phyloP scores from a whole-genome alignment of 108 stramenopile species.

The Cyclostephanos tholiformis region DNA sequence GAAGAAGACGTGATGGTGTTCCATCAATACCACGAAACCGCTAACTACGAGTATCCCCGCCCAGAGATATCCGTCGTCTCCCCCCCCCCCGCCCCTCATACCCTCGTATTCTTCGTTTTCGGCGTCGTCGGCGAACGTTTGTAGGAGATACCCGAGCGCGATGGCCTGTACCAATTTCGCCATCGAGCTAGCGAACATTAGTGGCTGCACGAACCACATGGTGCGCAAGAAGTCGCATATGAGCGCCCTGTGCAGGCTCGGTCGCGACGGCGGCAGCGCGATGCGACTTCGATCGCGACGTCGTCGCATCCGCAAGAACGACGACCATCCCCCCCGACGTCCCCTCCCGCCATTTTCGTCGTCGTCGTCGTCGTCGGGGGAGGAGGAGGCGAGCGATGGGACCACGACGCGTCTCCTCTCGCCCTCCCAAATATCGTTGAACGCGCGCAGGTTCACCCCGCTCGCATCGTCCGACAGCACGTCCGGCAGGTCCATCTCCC shows the following conservation, averaged over 20 bases:
- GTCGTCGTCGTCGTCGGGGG: too few species aligned
- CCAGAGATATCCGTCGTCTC: slow-evolving; percentile 58
- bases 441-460: slow-evolving; percentile 24
- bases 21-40: slow-evolving; percentile 62
- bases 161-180: slow-evolving; percentile 69
- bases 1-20: slow-evolving; percentile 60
- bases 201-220: slow-evolving; percentile 68
- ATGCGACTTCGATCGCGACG: too few species aligned
- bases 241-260: slow-evolving; percentile 60
- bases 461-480: slow-evolving; percentile 35
- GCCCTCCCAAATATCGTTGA: slow-evolving; percentile 43
- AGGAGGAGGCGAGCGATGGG: too few species aligned
- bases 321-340: too few species aligned
- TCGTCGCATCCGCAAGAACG: too few species aligned
- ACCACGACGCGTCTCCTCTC: slow-evolving; percentile 37
- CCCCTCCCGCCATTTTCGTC: too few species aligned
- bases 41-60: slow-evolving; percentile 62
- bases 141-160: slow-evolving; percentile 69
- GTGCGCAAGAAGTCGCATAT: slow-evolving; percentile 58
- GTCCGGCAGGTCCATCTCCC: slow-evolving; percentile 45
- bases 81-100: slow-evolving; percentile 5
- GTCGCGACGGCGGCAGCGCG: too few species aligned
- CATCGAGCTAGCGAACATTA: slow-evolving; percentile 38
- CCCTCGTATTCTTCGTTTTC: slow-evolving; percentile 6
- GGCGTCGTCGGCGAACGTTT: slow-evolving; percentile 54